phyloP scores from a whole-genome alignment of 305 asterid species.

The Rubia balearica region DNA sequence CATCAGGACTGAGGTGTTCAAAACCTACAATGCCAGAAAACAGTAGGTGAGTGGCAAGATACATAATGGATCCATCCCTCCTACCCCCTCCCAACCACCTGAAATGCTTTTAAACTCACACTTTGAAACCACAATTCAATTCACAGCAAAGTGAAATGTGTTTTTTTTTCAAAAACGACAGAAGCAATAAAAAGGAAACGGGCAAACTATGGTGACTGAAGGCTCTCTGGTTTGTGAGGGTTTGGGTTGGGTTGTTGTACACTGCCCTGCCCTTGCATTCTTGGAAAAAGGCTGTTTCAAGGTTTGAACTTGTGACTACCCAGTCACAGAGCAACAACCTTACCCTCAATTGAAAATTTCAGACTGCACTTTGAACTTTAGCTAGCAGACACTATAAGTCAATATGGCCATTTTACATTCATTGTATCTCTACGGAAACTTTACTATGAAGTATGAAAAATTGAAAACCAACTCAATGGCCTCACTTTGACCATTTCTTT shows the following conservation, averaged over 20 bases:
- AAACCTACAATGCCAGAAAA: background rate
- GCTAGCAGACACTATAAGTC: background rate
- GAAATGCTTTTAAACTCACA: background rate
- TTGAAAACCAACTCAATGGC: background rate
- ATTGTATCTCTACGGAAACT: background rate
- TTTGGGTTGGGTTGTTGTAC: background rate
- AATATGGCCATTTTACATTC: background rate
- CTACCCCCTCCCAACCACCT: too few species aligned
- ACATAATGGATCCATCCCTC: background rate
- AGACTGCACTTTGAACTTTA: background rate
- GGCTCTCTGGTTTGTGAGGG: background rate
- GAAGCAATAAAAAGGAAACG: background rate
- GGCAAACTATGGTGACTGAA: background rate
- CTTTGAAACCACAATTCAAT: background rate
- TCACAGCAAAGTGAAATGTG: background rate
- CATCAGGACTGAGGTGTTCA: background rate
- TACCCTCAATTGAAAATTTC: too few species aligned
- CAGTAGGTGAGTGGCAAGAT: background rate
- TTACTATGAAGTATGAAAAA: background rate
- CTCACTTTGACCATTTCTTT: background rate
- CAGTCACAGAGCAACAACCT: background rate
- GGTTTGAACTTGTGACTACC: background rate
- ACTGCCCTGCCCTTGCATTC: background rate
- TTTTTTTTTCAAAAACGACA: background rate
- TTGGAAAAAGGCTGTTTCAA: background rate